phyloP scores from a whole-genome alignment of 306 rosid species.

The Trichosanthes truncata region DNA sequence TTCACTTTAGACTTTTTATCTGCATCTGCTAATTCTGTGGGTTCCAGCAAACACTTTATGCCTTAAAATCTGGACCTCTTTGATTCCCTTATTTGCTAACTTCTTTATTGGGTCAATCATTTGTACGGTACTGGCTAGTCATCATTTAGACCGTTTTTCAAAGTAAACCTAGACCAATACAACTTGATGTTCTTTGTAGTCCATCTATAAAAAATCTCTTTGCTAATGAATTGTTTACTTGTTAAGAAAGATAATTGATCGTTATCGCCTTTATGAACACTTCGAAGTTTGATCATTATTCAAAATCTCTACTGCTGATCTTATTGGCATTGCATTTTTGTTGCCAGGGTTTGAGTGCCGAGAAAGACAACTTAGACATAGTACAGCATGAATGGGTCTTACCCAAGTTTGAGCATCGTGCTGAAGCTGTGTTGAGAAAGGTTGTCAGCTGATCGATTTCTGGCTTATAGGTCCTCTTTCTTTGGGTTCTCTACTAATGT shows the following conservation, averaged over 20 bases:
- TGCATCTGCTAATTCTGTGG: slow-evolving; percentile 1
- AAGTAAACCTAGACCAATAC: not conserved
- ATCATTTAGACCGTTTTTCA: not conserved
- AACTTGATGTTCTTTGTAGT: not conserved
- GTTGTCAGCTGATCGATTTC: slow-evolving; percentile 27
- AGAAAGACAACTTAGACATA: slow-evolving; percentile 97
- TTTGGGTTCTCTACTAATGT: not conserved
- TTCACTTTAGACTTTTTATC: not conserved
- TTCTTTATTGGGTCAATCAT: not conserved
- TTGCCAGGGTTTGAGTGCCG: slow-evolving; percentile 75
- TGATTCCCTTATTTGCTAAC: not conserved
- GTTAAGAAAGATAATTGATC: not conserved
- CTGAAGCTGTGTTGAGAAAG: slow-evolving; percentile 65
- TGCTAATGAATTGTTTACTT: not conserved
- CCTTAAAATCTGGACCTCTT: not conserved
- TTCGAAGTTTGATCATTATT: not conserved
- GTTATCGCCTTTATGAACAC: not conserved
- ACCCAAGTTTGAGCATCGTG: slow-evolving; percentile 82
- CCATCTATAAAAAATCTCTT: not conserved
- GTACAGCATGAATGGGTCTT: slow-evolving; percentile 91
- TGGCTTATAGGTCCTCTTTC: not conserved
- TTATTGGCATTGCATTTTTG: not conserved
- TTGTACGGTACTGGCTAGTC: not conserved
- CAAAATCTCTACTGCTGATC: not conserved
- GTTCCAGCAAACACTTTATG: not conserved